phyloP scores from a whole-genome alignment of 2,329 filamentous ascomycete species.

The Chrysoporthe puriensis region DNA sequence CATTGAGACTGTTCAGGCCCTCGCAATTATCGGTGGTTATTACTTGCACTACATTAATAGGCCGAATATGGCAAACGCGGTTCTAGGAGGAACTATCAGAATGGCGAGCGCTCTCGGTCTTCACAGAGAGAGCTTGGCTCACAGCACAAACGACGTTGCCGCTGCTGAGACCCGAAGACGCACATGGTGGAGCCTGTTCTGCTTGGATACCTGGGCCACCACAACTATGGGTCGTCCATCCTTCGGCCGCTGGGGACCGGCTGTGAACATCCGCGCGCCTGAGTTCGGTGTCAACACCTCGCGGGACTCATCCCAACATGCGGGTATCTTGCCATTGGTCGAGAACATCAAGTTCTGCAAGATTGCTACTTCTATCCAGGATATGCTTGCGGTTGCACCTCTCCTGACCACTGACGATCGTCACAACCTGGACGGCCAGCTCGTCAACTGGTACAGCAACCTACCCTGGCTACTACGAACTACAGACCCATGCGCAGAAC shows the following conservation, averaged over 20 bases:
- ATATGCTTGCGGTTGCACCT: conserved; percentile 71
- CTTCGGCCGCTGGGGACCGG: conserved; percentile 67
- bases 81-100: conserved; percentile 71
- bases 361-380: conserved; percentile 77
- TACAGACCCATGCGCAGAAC: conserved; percentile 69
- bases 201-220: conserved; percentile 74
- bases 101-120: conserved; percentile 77
- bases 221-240: conserved; percentile 73
- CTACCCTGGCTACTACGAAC: conserved; percentile 69
- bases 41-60: conserved; percentile 80
- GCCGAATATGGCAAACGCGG: conserved; percentile 75
- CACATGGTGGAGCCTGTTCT: conserved; percentile 77
- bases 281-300: conserved; percentile 53
- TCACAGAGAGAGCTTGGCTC: conserved; percentile 62
- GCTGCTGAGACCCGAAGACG: conserved; percentile 65
- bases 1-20: conserved; percentile 73
- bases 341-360: conserved; percentile 81
- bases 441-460: conserved; percentile 73
- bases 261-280: conserved; percentile 68
- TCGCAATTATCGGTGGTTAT: conserved; percentile 73
- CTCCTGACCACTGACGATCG: conserved; percentile 70
- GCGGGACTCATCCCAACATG: conserved; percentile 59
- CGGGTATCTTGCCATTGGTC: conserved; percentile 70
- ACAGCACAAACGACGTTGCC: conserved; percentile 50
- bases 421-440: conserved; percentile 66